phyloP scores from a whole-genome alignment of 768 basidiomycete species.

The Mycena vitilis region DNA sequence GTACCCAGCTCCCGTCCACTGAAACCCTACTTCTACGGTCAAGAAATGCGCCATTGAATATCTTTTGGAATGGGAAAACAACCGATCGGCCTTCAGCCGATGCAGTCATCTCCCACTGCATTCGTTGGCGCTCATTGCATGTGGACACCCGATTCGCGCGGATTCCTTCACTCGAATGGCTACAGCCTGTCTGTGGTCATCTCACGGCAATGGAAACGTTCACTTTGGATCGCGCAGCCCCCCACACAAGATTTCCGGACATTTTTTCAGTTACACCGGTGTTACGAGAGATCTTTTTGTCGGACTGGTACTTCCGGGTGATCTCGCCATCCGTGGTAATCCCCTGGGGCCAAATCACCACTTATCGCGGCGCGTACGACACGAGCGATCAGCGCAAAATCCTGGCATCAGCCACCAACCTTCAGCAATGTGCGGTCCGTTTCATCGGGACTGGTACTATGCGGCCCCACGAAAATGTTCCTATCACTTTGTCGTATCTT shows the following conservation, averaged over 20 bases:
- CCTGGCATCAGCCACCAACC: not conserved
- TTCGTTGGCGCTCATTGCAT: too few relatives aligned
- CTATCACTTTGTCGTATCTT: not conserved
- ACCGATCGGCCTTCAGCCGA: too few relatives aligned
- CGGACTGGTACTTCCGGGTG: not conserved
- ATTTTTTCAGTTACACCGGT: not conserved
- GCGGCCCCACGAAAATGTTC: not conserved
- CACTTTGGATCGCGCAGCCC: too few relatives aligned
- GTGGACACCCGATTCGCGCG: too few relatives aligned
- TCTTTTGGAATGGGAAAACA: too few relatives aligned
- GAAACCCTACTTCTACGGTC: too few relatives aligned
- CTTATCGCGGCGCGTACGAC: not conserved
- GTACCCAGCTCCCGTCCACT: too few relatives aligned
- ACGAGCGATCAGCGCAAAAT: not conserved
- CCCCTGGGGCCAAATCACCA: not conserved
- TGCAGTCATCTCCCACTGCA: too few relatives aligned
- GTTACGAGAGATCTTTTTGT: not conserved
- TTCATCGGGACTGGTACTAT: not conserved
- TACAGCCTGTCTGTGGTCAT: too few relatives aligned
- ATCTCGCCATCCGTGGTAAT: not conserved
- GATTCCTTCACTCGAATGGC: too few relatives aligned
- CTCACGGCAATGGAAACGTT: too few relatives aligned
- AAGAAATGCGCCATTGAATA: too few relatives aligned
- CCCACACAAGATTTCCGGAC: not conserved
- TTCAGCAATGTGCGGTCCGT: not conserved